phyloP scores from a whole-genome alignment of 2,329 filamentous ascomycete genomes.

The Aspergillus carbonarius region DNA sequence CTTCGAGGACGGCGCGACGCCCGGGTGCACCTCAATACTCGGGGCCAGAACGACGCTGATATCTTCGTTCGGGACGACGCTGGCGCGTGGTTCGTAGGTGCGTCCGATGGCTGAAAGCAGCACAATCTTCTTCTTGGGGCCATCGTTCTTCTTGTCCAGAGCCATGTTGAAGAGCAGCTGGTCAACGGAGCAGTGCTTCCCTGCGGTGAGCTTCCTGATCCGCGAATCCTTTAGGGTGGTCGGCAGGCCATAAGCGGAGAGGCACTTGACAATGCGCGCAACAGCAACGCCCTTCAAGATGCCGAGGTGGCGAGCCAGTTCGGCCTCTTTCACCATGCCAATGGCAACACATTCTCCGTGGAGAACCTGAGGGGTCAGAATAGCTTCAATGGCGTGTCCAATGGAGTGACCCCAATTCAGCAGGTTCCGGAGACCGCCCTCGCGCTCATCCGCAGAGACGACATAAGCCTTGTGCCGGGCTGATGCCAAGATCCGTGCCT shows the following conservation, averaged over 20 bases:
- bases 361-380: constrained; percentile 89
- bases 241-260: constrained; percentile 88
- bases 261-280: constrained; percentile 85
- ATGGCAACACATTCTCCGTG: constrained; percentile 96
- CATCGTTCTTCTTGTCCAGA: constrained; percentile 98
- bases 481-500: constrained; percentile 81
- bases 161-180: constrained; percentile 89
- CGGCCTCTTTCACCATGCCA: constrained; percentile 97
- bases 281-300: constrained; percentile 83
- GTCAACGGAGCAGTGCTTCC: constrained; percentile 84
- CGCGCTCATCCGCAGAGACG: constrained; percentile 89
- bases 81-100: constrained; percentile 83
- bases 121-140: constrained; percentile 92
- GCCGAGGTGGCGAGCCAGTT: constrained; percentile 85
- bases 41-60: constrained; percentile 82
- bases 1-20: constrained; percentile 63
- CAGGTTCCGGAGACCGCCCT: constrained; percentile 89
- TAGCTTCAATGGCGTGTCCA: constrained; percentile 92
- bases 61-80: constrained; percentile 79
- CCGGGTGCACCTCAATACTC: constrained; percentile 70
- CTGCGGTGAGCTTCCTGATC: constrained; percentile 77
- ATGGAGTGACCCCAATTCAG: constrained; percentile 98
- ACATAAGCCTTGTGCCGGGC: constrained; percentile 93
- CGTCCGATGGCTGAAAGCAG: constrained; percentile 86
- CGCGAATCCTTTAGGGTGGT: constrained; percentile 81